These are phyloP conservation scores for Achlya hypogyna DNA, from an alignment of 352 stramenopile species.

Conservation along the genomic window DNA sequence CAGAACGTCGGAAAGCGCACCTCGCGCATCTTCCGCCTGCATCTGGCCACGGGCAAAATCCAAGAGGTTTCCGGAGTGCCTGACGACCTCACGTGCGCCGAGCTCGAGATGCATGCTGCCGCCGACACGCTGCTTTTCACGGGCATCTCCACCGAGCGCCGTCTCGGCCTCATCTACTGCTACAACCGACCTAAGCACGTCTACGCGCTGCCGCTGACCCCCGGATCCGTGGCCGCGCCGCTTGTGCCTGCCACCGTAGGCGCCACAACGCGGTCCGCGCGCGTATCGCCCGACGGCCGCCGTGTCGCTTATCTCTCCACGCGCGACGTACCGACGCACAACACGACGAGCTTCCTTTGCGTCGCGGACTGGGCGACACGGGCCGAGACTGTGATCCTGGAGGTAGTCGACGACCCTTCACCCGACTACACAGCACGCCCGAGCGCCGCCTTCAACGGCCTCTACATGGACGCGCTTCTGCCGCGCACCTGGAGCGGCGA, in stretches of 20 bases:
- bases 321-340: constrained; percentile 56
- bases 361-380: constrained; percentile 56
- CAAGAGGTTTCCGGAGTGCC: constrained; percentile 49
- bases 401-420: constrained; percentile 49
- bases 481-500: constrained; percentile 46
- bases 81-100: constrained; percentile 46
- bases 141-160: constrained; percentile 46
- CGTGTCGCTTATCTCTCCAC: constrained; percentile 64
- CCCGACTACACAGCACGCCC: constrained; percentile 21
- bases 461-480: constrained; percentile 46
- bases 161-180: constrained; percentile 79
- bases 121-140: constrained; percentile 57
- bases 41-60: constrained; percentile 50
- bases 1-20: constrained; percentile 73
- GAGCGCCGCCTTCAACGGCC: constrained; percentile 51
- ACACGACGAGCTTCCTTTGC: constrained; percentile 58
- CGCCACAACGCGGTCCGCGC: constrained; percentile 35
- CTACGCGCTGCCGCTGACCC: constrained; percentile 37
- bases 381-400: constrained; percentile 45
- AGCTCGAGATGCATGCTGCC: constrained; percentile 50
- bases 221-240: constrained; percentile 11
- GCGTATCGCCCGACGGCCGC: constrained; percentile 58
- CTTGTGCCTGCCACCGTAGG: neutral
- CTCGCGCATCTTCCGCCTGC: constrained; percentile 53
- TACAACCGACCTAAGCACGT: constrained; percentile 69